Base-by-base conservation (phyloP, 2,329 filamentous ascomycete species). In the Sporothrix dimorphospora region DNA sequence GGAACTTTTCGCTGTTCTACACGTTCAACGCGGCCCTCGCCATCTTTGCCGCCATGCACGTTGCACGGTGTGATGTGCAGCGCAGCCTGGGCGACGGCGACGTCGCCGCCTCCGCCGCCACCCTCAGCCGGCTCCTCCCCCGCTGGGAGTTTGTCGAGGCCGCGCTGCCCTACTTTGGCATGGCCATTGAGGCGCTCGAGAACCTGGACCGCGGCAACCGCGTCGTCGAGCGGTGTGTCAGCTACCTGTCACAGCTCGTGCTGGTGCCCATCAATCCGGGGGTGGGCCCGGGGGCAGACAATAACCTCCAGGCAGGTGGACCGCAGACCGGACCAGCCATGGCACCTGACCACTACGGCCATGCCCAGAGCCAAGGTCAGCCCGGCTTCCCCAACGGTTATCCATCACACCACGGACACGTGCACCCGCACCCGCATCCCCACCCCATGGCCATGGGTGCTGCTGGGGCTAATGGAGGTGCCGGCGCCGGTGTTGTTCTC, bases 151-250 rank as follows among this genome's bases (percentile, higher is more conserved):
- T 65, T 49, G 55, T 68, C 55, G 61, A 65, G 45, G 38, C 19
- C 27, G 70, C 70, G 1, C 24, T 72, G 19, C 72, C 69, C 16
- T 71, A 51, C 38, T 68, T 73, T 47, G 38, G 42, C 55, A 73
- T 69, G 72, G 72, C 72, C 40, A 72, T 72, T 30, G 70, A 70
- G 40, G 70, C 72, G 6, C 66, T 73, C 40, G 65, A 61, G 40
- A 40, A 42, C 6, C 59, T 73, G 9, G 72, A 73, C 30, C 34
- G 55, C 8, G 72, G 70, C 7, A 73, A 73, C 42, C 65, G 57
- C 12, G 66, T 73, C 7, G 66, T 72, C 27, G 69, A 73, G 40
- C 63, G 70, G 21, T 73, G 72, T 40, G 70, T 67, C 4, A 70
- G 59, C 66, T 73, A 71, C 27, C 53, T 73, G 21, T 70, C 65